Evolutionary conservation across 345 rosid genomes (phyloP).

Genomic region (Xanthoceras sorbifolium): DNA sequence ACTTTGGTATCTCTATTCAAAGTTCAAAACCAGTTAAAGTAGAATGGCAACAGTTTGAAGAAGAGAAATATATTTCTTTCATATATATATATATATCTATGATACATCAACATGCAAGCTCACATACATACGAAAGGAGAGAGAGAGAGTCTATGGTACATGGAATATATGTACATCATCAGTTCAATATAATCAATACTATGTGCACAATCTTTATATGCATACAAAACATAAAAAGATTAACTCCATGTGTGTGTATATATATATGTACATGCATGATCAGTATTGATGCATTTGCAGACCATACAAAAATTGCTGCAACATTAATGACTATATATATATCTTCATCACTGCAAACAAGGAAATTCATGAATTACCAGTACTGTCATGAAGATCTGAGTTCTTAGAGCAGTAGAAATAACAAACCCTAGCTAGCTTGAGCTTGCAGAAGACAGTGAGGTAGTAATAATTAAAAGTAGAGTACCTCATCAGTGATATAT

Average conservation of each 20-base stretch:
- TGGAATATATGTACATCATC: too few relatives aligned
- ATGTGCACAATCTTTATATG: too few relatives aligned
- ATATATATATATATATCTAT: too few relatives aligned
- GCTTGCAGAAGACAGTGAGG: background rate
- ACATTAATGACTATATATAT: background rate
- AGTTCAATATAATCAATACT: too few relatives aligned
- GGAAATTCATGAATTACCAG: background rate
- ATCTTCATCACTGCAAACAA: background rate
- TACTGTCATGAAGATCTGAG: background rate
- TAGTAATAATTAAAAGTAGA: background rate
- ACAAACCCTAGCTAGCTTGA: conserved; percentile 21
- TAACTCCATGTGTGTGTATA: background rate
- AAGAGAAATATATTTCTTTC: background rate
- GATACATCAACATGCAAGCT: too few relatives aligned
- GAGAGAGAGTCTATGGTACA: too few relatives aligned
- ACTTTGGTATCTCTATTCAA: background rate
- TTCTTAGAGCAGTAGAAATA: background rate
- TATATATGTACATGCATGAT: background rate
- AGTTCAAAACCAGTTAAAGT: background rate
- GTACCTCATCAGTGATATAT: background rate
- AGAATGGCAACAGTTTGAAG: background rate
- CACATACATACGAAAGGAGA: too few relatives aligned
- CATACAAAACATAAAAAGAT: background rate
- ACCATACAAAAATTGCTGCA: background rate
- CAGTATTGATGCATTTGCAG: background rate